These are phyloP conservation scores for Globisporangium viniferum DNA, from an alignment of 352 stramenopile species.

Conservation along the genomic window DNA sequence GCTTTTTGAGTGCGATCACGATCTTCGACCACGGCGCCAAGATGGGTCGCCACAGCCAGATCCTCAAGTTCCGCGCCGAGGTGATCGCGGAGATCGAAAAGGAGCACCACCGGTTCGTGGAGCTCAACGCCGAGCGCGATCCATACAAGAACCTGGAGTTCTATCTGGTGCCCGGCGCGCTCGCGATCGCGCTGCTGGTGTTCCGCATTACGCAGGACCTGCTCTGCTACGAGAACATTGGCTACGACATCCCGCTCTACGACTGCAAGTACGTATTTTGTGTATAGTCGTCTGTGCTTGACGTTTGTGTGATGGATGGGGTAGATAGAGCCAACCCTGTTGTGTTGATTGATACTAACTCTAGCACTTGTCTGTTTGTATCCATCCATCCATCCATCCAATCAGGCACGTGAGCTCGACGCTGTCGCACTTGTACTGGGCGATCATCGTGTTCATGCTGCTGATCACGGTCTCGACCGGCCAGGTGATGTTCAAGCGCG, in stretches of 20 bases:
- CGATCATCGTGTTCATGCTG: constrained; percentile 86
- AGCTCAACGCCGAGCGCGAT: constrained; percentile 95
- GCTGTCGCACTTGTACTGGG: constrained; percentile 84
- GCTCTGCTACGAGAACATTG: constrained; percentile 81
- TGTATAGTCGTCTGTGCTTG: background rate
- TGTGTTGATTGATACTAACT: constrained; percentile 12
- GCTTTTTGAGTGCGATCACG: constrained; percentile 73
- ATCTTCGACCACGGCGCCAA: constrained; percentile 94
- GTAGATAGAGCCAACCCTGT: background rate
- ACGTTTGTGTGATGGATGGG: background rate
- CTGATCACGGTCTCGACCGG: constrained; percentile 79
- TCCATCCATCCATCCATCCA: background rate
- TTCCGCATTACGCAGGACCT: constrained; percentile 86
- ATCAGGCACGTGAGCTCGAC: constrained; percentile 81
- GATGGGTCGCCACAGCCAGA: constrained; percentile 92
- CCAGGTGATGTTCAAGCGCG: constrained; percentile 82
- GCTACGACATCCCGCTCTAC: constrained; percentile 85
- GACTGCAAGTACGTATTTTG: constrained; percentile 83
- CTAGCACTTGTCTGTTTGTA: constrained; percentile 10
- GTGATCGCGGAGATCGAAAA: constrained; percentile 89
- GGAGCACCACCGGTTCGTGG: constrained; percentile 88
- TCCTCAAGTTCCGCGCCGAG: constrained; percentile 82
- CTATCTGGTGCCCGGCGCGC: constrained; percentile 90
- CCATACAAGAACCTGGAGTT: constrained; percentile 93
- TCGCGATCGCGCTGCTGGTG: constrained; percentile 89